Percentiles rank a stretch among this genome's conserved stretches.
These are phyloP conservation scores for Plantago elongata DNA, from an alignment of 257 asterid species.

Conservation along the genomic window DNA sequence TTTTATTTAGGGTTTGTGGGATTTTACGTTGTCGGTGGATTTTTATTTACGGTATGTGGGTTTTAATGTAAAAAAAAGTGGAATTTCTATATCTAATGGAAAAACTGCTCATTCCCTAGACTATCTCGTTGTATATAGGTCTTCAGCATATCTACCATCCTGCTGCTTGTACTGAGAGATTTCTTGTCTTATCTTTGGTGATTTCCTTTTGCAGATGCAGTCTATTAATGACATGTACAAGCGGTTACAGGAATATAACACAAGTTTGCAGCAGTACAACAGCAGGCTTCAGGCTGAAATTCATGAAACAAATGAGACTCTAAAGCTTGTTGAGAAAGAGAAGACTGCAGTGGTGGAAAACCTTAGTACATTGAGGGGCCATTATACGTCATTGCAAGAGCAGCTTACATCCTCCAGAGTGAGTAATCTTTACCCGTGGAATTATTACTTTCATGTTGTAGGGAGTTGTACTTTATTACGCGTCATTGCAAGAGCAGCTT, in stretches of 20 bases:
- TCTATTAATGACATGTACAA: conserved; percentile 70
- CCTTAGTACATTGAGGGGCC: conserved; percentile 83
- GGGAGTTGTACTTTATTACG: conserved; percentile 17
- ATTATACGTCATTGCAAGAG: conserved; percentile 73
- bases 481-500: conserved; percentile 87
- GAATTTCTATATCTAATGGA: too few species aligned
- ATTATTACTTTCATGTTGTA: too few species aligned
- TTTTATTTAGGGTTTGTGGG: too few species aligned
- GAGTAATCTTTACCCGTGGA: background rate
- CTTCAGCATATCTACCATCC: background rate
- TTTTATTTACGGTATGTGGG: too few species aligned
- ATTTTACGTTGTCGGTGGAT: too few species aligned
- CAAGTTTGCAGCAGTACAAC: conserved; percentile 84
- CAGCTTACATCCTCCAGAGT: conserved; percentile 63
- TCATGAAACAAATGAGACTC: conserved; percentile 50
- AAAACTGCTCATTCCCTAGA: too few species aligned
- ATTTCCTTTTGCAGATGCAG: conserved; percentile 52
- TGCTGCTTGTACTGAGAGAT: background rate
- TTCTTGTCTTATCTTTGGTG: background rate
- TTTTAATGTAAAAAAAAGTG: too few species aligned
- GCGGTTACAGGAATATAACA: conserved; percentile 80
- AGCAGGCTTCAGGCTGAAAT: conserved; percentile 82
- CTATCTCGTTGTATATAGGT: background rate
- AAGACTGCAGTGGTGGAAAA: conserved; percentile 73
- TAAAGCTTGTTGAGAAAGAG: conserved; percentile 78